Evolutionary conservation across 345 rosid species (phyloP), one percentile per base, ranked within the genome.

Genomic region (Boechera divaricarpa): DNA sequence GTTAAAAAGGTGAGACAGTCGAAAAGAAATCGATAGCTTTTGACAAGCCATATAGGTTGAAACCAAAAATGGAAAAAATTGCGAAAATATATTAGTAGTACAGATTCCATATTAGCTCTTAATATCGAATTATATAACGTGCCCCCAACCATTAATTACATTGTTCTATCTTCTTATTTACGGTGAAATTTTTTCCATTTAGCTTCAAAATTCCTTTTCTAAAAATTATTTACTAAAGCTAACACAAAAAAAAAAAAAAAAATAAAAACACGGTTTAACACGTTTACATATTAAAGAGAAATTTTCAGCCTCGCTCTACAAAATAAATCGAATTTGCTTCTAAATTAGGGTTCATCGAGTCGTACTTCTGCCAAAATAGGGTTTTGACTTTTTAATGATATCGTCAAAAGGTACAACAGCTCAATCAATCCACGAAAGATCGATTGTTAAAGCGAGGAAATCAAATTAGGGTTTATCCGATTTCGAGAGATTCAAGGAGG

Each of bases 271-370:
- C 31, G 13, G 57, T 52, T 24, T 24, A 53, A 53, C 33, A 51
- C 55, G 28, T 7, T 51, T 51, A 18, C 55, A 31, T 3, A 31
- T 31, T 35, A 35, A 51, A 44, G 8, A 11, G 0, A 31, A 32
- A 10, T 10, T 16, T 18, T 59, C 4, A 5, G 13, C 57, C 33
- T 44, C 54, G 5, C 3, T 47, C 31, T 26, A 70, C 33, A 44
- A 70, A 35, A 12, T 13, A 51, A 57, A 56, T 55, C n/a, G 42
- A 62, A 56, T 10, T 67, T 16, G 47, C 8, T 56, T 42, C 26
- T 3, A 21, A 45, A 71, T 35, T 72, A 72, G 68, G 76, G 68
- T 36, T 72, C 49, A 35, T 72, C 18, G 36, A 60, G 31, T 45
- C 75, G 47, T 71, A 58, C 44, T 10, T 39, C 44, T 39, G 44